These are phyloP conservation scores for Rhodomyrtus psidioides DNA, from an alignment of 441 rosid species.

Conservation along the genomic window DNA sequence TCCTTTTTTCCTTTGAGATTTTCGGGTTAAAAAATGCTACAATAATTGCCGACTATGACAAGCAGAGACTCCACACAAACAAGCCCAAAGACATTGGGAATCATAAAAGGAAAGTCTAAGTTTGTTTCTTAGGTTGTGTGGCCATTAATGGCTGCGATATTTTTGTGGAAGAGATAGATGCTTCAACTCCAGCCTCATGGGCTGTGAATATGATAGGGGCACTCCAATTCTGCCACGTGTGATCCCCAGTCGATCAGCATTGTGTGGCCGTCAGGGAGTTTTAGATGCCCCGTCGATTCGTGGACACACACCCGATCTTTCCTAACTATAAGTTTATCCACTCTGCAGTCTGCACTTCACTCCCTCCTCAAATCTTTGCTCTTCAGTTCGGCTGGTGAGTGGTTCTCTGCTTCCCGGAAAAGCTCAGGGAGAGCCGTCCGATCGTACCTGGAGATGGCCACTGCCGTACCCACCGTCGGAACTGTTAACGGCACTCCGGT, in stretches of 20 bases:
- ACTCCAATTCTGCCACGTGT: constrained; percentile 30
- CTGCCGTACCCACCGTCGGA: constrained; percentile 73
- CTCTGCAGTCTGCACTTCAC: not conserved
- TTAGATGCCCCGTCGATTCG: not conserved
- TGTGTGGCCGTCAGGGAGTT: constrained; percentile 37
- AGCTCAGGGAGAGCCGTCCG: not conserved
- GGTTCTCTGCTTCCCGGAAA: not conserved
- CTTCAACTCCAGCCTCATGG: constrained; percentile 16
- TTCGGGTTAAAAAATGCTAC: not conserved
- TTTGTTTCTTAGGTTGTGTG: constrained; percentile 12
- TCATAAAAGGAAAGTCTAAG: not conserved
- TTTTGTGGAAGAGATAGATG: constrained; percentile 18
- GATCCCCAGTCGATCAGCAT: constrained; percentile 23
- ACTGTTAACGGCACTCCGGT: constrained; percentile 71
- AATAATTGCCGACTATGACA: not conserved
- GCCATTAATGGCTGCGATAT: constrained; percentile 1
- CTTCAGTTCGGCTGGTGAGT: not conserved
- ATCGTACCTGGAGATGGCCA: constrained; percentile 38
- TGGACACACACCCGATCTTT: constrained; percentile 12
- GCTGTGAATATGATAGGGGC: not conserved
- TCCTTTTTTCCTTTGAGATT: not conserved
- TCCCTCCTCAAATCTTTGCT: not conserved
- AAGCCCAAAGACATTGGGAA: not conserved
- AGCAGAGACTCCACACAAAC: not conserved
- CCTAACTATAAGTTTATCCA: constrained; percentile 20